Base-by-base conservation (phyloP, 2,329 filamentous ascomycete species). In the Ophioceras dolichostomum region DNA sequence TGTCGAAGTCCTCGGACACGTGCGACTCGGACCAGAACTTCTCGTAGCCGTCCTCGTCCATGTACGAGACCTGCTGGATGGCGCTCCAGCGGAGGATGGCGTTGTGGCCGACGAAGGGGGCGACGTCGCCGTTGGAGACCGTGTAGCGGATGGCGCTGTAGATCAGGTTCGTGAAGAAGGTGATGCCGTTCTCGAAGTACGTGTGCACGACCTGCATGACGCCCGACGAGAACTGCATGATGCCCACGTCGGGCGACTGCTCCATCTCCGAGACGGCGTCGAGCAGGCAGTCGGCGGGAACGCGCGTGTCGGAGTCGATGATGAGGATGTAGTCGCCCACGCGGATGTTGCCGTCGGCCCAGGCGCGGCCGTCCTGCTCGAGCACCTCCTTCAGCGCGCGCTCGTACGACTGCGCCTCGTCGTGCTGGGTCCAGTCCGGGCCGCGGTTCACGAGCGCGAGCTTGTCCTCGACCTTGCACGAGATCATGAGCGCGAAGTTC, bases 331-430 rank as follows among this genome's bases (percentile, higher is more conserved):
- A 88, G 58, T 93, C 85, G 39, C 86, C 86, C 17, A 93, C 66
- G 36, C 85, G 83, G 47, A 94, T 80, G 56, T 91, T 87, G 43
- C 85, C 86, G 52, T 86, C 83, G 14, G 84, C 84, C 81, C 80
- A 83, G 20, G 81, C 81, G 20, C 79, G 73, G 14, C 77, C 76
- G 39, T 83, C 68, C 34, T 78, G 73, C 33, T 77, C 69, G 27
- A 88, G 66, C 14, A 80, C 72, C 41, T 80, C 70, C 46, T 74
- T 70, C 30, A 88, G 67, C 41, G 73, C 68, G 49, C 66, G 57
- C 54, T 79, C 70, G 50, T 86, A 86, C 2, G 76, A 77, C 41
- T 66, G 59, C 6, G 72, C 71, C 54, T 85, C 81, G 41, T 84
- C 75, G 32, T 70, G 66, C 50, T 83, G 78, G 24, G 67, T 76